A percentile compares a stretch with the other conserved stretches of the same genome.
phyloP scores from a whole-genome alignment of 305 asterid genomes.

The Petunia hybrid region DNA sequence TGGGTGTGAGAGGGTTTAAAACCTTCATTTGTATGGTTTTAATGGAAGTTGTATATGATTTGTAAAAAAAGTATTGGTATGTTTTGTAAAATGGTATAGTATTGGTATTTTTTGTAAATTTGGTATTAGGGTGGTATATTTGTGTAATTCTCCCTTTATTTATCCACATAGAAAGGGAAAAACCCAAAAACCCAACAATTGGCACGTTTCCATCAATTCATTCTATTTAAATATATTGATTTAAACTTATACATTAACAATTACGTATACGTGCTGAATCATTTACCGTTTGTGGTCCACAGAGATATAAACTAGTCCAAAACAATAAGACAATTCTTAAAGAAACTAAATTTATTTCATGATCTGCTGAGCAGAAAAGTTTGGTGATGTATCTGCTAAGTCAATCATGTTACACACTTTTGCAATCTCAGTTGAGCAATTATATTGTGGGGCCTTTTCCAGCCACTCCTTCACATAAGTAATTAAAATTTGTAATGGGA shows the following conservation, averaged over 20 bases:
- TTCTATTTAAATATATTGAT: background rate
- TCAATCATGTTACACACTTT: background rate
- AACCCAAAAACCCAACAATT: background rate
- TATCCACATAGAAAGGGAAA: no score
- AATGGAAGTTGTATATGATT: no score
- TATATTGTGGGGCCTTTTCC: conserved; percentile 11
- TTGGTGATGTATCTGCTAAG: background rate
- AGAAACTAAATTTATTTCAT: background rate
- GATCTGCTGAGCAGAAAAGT: background rate
- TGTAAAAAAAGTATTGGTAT: no score
- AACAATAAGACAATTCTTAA: background rate
- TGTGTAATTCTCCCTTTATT: no score
- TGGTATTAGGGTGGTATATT: no score
- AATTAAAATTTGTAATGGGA: background rate
- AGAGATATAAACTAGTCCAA: background rate
- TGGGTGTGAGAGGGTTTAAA: no score
- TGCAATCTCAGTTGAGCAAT: background rate
- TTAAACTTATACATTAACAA: background rate
- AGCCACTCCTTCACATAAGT: background rate
- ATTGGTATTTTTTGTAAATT: no score
- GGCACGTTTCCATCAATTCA: background rate
- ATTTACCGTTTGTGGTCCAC: background rate
- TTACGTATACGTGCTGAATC: background rate
- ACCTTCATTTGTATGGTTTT: no score
- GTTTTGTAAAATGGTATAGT: no score